Base-by-base conservation (phyloP, 345 rosid genomes). In the Aquilaria yunnanensis region DNA sequence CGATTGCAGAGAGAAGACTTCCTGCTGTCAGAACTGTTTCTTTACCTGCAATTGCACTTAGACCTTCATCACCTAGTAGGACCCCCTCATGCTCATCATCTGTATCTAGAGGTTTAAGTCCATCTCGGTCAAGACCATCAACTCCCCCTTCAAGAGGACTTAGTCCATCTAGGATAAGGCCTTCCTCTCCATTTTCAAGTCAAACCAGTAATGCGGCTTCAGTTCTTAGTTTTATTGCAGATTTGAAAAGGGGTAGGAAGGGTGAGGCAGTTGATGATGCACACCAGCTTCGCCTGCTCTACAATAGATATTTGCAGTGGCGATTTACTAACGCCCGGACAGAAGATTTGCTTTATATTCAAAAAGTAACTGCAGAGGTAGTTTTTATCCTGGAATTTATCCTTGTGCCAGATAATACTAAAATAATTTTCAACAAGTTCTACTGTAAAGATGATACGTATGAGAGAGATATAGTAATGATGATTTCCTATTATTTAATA, bases 281-380 rank as follows among this genome's bases (percentile, higher is more conserved):
- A 66, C 96, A 87, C 78, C 96, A 89, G 68, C 79, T 91, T 54
- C 81, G 93, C 67, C 77, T 89, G 67, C 83, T 95, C 56, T 70
- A 95, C 71, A 95, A 91, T 63, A 81, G 96, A 78, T 77, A 66
- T 72, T 66, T 91, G 77, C 99, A 95, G 69, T 95, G 99, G 99
- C 75, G 93, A 69, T 91, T 91, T 70, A 82, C 91, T 59, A 87
- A 84, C 85, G 90, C 96, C 41, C 67, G 75, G 57, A 81, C 85
- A 54, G 96, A 85, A 61, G 78, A 82, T 80, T 94, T 79, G 49
- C 79, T 89, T 74, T 81, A 74, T 66, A 67, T 72, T 63, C 90
- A 91, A 78, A 81, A 85, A 78, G 67, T 72, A 65, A 84, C 62
- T n/a, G 85, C 88, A 29, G 96, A 91, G 98, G 99, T 95, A 81